Base-by-base conservation (phyloP, 2,329 filamentous ascomycete species). In the Aspergillus hortae region DNA sequence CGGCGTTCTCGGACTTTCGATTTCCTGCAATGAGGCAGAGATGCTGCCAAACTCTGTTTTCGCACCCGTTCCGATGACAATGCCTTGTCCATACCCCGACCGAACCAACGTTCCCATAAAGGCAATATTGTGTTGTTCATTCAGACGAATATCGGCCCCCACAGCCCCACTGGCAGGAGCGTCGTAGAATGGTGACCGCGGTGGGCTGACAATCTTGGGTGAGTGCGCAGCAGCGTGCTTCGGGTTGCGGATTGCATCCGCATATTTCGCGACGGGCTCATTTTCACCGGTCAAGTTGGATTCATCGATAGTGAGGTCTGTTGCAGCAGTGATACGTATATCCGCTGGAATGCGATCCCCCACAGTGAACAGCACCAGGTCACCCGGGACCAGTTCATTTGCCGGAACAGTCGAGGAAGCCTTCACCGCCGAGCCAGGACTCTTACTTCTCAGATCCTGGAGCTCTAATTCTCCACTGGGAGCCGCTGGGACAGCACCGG, bases 61-160 rank as follows among this genome's bases (percentile, higher is more conserved):
- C 30, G 89, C 88, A 50, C 95, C 95, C 6, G 94, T 99, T 7
- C 92, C 91, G 68, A 96, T 95, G n/a, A 99, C 94, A 59, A 99
- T 87, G 41, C 94, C 94, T 69, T 96, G 92, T 0, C 94, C 94
- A 65, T 99, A 88, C 10, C 94, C 94, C 33, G 92, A 96, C 59
- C 92, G 90, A 32, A 99, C 91, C 58, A 99, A 73, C 2, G 94
- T 99, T 25, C 94, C 94, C 92, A 99, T 97, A 70, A 96, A 97
- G 2, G 92, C 94, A 68, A 99, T 92, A 64, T 99, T 97, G 63
- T 88, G 89, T 61, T 87, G 84, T 49, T 88, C 87, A 56, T 88
- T 89, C 46, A 88, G 74, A 45, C 84, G 80, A 42, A 89, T 81
- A 59, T 88, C 86, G 25, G 82, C 83, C 55, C 79, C 84, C 59